These are phyloP conservation scores for Fagus crenata DNA, from an alignment of 306 rosid genomes.

Conservation along the genomic window DNA sequence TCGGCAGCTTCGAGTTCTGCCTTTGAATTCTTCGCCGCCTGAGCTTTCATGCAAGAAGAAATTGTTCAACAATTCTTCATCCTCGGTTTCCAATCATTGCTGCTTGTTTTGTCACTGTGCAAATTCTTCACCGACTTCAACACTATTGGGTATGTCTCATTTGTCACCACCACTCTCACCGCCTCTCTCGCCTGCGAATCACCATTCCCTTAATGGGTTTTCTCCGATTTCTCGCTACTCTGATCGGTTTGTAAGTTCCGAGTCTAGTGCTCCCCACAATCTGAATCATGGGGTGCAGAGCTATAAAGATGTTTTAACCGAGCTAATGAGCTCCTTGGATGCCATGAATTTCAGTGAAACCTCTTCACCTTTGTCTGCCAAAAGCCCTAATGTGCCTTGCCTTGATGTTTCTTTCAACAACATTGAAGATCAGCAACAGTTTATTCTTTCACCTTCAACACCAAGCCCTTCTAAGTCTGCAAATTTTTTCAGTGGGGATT, in stretches of 20 bases:
- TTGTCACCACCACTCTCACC: slow-evolving; percentile 74
- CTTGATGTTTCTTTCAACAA: slow-evolving; percentile 40
- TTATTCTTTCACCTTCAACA: slow-evolving; percentile 54
- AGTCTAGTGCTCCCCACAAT: background rate
- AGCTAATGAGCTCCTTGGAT: slow-evolving; percentile 63
- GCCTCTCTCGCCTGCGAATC: slow-evolving; percentile 56
- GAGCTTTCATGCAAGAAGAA: slow-evolving; percentile 45
- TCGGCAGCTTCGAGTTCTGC: slow-evolving; percentile 65
- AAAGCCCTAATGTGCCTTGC: slow-evolving; percentile 41
- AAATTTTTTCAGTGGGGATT: slow-evolving; percentile 21
- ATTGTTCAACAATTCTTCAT: slow-evolving; percentile 23
- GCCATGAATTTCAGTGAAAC: slow-evolving; percentile 54
- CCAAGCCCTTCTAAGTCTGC: slow-evolving; percentile 34
- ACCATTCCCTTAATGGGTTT: slow-evolving; percentile 27
- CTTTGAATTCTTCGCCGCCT: slow-evolving; percentile 43
- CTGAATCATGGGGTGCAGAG: slow-evolving; percentile 31
- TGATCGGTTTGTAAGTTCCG: slow-evolving; percentile 25
- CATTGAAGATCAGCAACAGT: slow-evolving; percentile 42
- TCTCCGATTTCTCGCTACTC: slow-evolving; percentile 46
- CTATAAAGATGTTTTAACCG: slow-evolving; percentile 49
- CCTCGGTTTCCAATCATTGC: slow-evolving; percentile 45
- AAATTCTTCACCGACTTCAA: slow-evolving; percentile 69
- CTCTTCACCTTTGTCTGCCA: slow-evolving; percentile 28
- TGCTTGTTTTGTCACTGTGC: slow-evolving; percentile 49
- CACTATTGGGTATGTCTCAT: slow-evolving; percentile 64